These are phyloP conservation scores for Penicillium dipodomyicola DNA, from an alignment of 495 filamentous ascomycete species.

Conservation along the genomic window DNA sequence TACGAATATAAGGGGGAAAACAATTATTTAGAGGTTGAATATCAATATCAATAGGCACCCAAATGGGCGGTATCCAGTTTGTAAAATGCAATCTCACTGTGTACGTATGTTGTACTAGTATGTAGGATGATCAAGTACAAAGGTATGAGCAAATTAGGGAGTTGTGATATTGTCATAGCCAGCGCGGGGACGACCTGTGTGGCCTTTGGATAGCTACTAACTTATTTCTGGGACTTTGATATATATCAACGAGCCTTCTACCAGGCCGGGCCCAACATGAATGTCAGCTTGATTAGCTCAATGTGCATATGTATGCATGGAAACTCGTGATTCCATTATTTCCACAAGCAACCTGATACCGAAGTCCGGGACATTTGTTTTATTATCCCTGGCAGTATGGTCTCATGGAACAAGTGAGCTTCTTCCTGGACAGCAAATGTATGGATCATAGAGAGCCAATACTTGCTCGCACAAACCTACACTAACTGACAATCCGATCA, in stretches of 20 bases:
- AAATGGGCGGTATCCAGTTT: conserved; percentile 8
- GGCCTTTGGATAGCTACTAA: conserved; percentile 27
- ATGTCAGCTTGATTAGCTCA: background rate
- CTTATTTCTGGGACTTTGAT: background rate
- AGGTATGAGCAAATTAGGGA: background rate
- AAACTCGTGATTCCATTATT: conserved; percentile 46
- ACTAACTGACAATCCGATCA: background rate
- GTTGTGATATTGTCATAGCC: conserved; percentile 29
- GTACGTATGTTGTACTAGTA: too few relatives aligned
- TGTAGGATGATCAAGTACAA: background rate
- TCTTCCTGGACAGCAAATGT: conserved; percentile 27
- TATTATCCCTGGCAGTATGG: conserved; percentile 28
- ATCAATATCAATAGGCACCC: background rate
- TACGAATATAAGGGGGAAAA: background rate
- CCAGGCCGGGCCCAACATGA: background rate
- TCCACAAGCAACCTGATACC: conserved; percentile 33
- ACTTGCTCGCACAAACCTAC: background rate
- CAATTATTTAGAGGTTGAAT: background rate
- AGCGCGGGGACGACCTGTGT: conserved; percentile 42
- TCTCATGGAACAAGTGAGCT: conserved; percentile 29
- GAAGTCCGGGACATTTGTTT: conserved; percentile 34
- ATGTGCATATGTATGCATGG: conserved; percentile 16
- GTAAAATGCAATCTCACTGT: background rate
- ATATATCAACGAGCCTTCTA: background rate
- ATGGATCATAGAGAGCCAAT: conserved; percentile 25